These are phyloP conservation scores for Podaxis sp. DNA, from an alignment of 768 basidiomycete species.

Conservation along the genomic window DNA sequence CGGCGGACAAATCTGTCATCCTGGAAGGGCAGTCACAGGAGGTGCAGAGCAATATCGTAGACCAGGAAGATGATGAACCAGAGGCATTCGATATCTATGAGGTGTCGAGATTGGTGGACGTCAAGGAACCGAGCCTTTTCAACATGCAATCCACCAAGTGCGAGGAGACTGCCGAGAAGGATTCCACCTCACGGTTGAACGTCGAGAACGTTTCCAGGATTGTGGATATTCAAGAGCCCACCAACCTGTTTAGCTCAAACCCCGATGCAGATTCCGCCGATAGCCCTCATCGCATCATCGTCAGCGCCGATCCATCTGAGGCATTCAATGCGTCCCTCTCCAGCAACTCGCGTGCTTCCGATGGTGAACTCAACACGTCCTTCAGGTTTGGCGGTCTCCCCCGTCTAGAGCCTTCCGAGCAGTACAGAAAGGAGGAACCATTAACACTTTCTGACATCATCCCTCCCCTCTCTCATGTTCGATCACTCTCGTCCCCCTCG, in stretches of 20 bases:
- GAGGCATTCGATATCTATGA: conserved; percentile 24
- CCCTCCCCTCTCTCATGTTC: conserved; percentile 55
- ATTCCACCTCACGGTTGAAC: conserved; percentile 12
- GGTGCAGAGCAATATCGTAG: conserved; percentile 15
- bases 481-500: conserved; percentile 42
- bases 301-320: conserved; percentile 23
- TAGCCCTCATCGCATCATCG: conserved; percentile 36
- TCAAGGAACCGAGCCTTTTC: conserved; percentile 25
- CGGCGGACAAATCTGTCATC: conserved; percentile 19
- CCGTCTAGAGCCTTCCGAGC: conserved; percentile 20
- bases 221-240: conserved; percentile 32
- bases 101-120: conserved; percentile 30
- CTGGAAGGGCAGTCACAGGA: conserved; percentile 14
- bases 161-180: conserved; percentile 14
- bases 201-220: conserved; percentile 16
- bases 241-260: conserved; percentile 25
- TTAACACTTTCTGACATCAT: conserved; percentile 76
- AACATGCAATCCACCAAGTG: conserved; percentile 12
- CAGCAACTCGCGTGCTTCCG: conserved; percentile 43
- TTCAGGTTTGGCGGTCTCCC: conserved; percentile 74
- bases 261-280: conserved; percentile 11
- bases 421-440: conserved; percentile 27
- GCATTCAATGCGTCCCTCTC: conserved; percentile 20
- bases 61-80: not conserved
- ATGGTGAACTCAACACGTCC: conserved; percentile 65